Base-by-base conservation (phyloP, 768 basidiomycete species). In the Gautieria morchelliformis region DNA sequence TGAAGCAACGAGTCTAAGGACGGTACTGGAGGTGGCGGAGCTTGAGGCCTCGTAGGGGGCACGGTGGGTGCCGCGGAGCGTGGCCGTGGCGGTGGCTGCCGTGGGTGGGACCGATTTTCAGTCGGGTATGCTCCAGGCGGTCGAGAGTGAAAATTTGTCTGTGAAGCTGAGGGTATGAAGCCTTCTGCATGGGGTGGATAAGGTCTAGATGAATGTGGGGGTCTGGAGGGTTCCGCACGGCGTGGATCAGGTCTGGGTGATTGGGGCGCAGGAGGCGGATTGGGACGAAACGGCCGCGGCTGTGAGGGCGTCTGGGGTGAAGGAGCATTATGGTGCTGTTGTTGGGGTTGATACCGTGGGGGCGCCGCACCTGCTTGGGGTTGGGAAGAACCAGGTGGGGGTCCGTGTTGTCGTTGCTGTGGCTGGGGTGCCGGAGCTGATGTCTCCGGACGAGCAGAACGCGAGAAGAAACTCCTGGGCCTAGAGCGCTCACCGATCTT, bases 1-100 rank as follows among this genome's bases (percentile, higher is more conserved):
- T 73, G 71, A 1, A 94, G 73, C 4, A 96, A 75, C 40, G 81
- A 74, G 60, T 87, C 77, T 35, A 95, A 79, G 45, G 85, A 72
- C 10, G 89, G 88, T 2, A 73, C 66, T 6, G 72, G 69, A 8
- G 68, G 68, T 5, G 72, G 78, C 66, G 53, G 81, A 68, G 66
- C 48, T 14, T 65, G 58, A 30, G 66, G 66, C 0, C 72, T 54
- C 3, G 71, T 63, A 5, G 69, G 65, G 40, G 75, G 69, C 12
- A 76, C 61, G 7, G 79, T 75, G 19, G 62, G 56, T 10, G 62
- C 57, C 11, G 75, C 61, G 1, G 78, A 67, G 15, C 78, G 74
- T n/a, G 74, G 72, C 8, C 73, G 74, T 4, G 75, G 70, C 53
- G 61, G 48, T 48, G 65, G 60, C n/a, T 47, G 60, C 30, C 52